Evolutionary conservation across 768 basidiomycete genomes (phyloP).

Genomic region (Gymnopilus dilepis): DNA sequence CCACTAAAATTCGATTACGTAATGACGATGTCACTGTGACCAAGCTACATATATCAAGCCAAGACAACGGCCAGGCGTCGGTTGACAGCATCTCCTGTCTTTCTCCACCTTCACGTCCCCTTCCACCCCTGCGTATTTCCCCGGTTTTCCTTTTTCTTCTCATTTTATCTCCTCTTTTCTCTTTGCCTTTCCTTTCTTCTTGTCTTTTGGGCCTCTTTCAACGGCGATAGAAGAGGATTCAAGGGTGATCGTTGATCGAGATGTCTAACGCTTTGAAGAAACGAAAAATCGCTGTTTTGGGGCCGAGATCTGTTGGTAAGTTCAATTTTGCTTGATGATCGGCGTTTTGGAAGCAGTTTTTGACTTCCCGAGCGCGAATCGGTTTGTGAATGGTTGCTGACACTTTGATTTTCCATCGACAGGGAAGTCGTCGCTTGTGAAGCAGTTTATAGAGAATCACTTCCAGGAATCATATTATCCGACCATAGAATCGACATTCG

Average conservation of each 20-base stretch:
- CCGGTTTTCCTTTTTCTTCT: constrained; percentile 8
- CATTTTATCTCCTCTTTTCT: constrained; percentile 11
- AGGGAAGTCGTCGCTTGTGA: constrained; percentile 97
- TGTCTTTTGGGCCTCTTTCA: background rate
- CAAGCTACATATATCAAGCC: background rate
- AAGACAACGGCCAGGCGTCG: background rate
- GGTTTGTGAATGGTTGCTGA: background rate
- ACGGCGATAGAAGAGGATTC: background rate
- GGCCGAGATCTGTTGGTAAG: constrained; percentile 90
- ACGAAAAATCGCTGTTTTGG: constrained; percentile 89
- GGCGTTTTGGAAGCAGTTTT: background rate
- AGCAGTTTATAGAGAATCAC: constrained; percentile 92
- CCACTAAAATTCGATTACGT: background rate
- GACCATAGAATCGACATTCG: constrained; percentile 89
- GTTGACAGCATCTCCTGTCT: constrained; percentile 11
- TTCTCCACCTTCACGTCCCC: constrained; percentile 15
- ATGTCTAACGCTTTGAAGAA: constrained; percentile 58
- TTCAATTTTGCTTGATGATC: background rate
- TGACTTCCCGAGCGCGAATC: background rate
- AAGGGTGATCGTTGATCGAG: background rate
- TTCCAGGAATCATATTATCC: constrained; percentile 95
- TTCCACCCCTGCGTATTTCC: constrained; percentile 15
- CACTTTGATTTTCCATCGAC: constrained; percentile 20
- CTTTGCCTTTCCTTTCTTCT: constrained; percentile 3
- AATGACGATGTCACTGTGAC: constrained; percentile 4